Percentiles rank a stretch among this genome's conserved stretches.
phyloP scores from a whole-genome alignment of 2,329 filamentous ascomycete genomes.

The Xylaria sp. region DNA sequence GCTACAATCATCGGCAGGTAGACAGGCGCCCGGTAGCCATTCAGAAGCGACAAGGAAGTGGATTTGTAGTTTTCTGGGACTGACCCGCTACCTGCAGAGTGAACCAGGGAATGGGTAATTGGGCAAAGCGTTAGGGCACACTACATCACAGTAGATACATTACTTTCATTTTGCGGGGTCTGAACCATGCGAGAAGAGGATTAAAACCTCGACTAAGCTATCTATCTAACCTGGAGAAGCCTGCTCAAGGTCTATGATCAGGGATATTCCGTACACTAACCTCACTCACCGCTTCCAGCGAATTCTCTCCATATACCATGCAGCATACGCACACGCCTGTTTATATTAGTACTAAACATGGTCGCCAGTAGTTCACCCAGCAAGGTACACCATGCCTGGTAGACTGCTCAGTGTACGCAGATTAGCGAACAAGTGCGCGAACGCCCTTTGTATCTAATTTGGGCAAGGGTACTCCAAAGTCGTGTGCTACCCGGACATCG shows the following conservation, averaged over 20 bases:
- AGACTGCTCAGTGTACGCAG: background rate
- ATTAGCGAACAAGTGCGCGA: constrained; percentile 18
- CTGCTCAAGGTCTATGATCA: background rate
- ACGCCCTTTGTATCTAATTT: constrained; percentile 26
- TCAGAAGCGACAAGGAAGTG: background rate
- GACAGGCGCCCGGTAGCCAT: background rate
- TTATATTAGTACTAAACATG: background rate
- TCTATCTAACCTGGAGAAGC: background rate
- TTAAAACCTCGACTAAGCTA: constrained; percentile 5
- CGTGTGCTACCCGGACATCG: constrained; percentile 26
- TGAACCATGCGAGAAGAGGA: background rate
- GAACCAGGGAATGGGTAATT: constrained; percentile 16
- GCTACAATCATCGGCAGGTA: background rate
- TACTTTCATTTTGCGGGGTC: constrained; percentile 7
- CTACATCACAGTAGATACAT: background rate
- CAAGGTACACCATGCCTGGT: background rate
- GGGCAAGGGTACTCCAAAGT: constrained; percentile 23
- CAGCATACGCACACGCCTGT: background rate
- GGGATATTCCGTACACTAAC: constrained; percentile 14
- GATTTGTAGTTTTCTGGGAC: constrained; percentile 3
- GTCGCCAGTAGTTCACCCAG: background rate
- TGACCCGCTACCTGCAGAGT: constrained; percentile 13
- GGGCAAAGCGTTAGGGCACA: background rate
- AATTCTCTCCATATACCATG: background rate
- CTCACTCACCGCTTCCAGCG: constrained; percentile 16